Conservation (phyloP, 495 filamentous ascomycete species). For the Penicillium maclennaniae region DNA sequence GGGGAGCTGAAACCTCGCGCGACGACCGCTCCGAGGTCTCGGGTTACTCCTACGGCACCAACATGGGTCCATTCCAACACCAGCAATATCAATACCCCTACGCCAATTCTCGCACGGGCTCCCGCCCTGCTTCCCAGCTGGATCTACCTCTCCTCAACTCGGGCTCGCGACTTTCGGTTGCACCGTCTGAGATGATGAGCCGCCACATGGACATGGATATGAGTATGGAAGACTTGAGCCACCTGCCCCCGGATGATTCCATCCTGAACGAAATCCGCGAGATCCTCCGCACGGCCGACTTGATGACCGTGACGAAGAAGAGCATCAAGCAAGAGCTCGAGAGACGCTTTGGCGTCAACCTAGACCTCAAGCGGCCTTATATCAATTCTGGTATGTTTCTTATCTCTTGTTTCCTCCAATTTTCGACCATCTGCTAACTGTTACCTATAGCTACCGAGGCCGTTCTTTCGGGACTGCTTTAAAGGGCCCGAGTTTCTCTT, state of each 20-base stretch:
- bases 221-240: conserved; percentile 64
- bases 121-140: conserved; percentile 72
- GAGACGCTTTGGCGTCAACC: conserved; percentile 71
- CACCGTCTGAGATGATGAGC: conserved; percentile 69
- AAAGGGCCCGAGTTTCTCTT: conserved; percentile 14
- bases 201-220: conserved; percentile 57
- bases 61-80: conserved; percentile 59
- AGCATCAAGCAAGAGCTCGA: conserved; percentile 92
- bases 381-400: conserved; percentile 76
- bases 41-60: conserved; percentile 87
- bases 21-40: conserved; percentile 91
- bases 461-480: conserved; percentile 66
- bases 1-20: conserved; percentile 76
- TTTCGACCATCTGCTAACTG: conserved; percentile 31
- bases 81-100: conserved; percentile 36
- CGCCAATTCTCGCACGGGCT: conserved; percentile 57
- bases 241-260: conserved; percentile 81
- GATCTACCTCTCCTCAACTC: conserved; percentile 50
- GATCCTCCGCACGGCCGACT: conserved; percentile 82
- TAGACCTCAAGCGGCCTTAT: conserved; percentile 81
- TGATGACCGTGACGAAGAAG: conserved; percentile 99
- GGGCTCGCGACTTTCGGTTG: conserved; percentile 72
- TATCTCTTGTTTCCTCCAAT: background rate
- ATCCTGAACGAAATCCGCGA: conserved; percentile 91
- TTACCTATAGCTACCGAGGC: conserved; percentile 62